phyloP scores from a whole-genome alignment of 2,329 filamentous ascomycete species.

The Beauveria australis region DNA sequence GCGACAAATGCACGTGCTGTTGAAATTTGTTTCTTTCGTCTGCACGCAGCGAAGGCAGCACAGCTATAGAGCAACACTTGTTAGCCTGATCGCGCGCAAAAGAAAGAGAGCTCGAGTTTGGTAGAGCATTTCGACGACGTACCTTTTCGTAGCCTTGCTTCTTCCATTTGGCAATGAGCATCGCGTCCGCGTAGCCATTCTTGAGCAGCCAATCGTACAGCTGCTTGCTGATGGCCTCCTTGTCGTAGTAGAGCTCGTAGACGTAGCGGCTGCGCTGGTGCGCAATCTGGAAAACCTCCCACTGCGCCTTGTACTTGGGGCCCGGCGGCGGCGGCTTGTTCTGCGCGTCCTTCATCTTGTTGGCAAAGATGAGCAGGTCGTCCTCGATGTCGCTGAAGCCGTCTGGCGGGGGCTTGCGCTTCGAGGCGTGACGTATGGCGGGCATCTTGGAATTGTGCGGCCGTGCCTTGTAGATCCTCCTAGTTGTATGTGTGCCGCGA shows the following conservation, averaged over 20 bases:
- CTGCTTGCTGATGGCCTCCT: slow-evolving; percentile 85
- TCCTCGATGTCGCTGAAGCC: slow-evolving; percentile 86
- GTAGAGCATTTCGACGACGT: slow-evolving; percentile 18
- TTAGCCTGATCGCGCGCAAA: slow-evolving; percentile 17
- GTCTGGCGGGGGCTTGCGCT: slow-evolving; percentile 74
- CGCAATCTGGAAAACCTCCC: slow-evolving; percentile 96
- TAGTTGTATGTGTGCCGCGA: background rate
- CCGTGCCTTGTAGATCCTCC: background rate
- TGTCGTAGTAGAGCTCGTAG: slow-evolving; percentile 96
- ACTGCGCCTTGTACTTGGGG: slow-evolving; percentile 80
- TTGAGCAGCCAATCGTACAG: slow-evolving; percentile 96
- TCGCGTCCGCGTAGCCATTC: slow-evolving; percentile 90
- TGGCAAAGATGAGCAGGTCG: slow-evolving; percentile 74
- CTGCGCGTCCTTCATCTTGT: slow-evolving; percentile 93
- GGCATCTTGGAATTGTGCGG: slow-evolving; percentile 49
- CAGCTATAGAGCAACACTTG: slow-evolving; percentile 42
- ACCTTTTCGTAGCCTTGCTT: slow-evolving; percentile 98
- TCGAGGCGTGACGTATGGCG: slow-evolving; percentile 64
- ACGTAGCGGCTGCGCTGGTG: slow-evolving; percentile 90
- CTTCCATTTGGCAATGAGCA: slow-evolving; percentile 99
- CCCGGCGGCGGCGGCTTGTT: slow-evolving; percentile 77
- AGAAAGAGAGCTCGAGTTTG: background rate
- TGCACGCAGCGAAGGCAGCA: slow-evolving; percentile 95
- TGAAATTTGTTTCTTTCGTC: slow-evolving; percentile 99
- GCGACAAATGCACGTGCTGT: slow-evolving; percentile 92